Conservation (phyloP, 2,329 filamentous ascomycete species). For the Thielaviopsis musarum region DNA sequence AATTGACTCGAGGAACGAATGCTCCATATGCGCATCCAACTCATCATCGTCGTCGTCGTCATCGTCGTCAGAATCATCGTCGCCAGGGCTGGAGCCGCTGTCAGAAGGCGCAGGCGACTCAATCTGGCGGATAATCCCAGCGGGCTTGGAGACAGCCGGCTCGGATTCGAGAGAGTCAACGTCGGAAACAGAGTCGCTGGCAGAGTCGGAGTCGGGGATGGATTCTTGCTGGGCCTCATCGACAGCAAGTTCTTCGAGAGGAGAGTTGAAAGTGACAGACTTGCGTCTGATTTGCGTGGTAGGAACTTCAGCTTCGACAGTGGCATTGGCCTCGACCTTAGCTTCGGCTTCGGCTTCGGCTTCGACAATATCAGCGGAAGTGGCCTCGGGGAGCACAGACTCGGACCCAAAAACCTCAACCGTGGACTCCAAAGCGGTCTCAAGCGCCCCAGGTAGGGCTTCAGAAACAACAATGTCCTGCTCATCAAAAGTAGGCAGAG, state of each 20-base stretch:
- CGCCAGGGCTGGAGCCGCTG: not conserved
- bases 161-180: too few species aligned
- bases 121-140: not conserved
- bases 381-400: not conserved
- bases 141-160: not conserved
- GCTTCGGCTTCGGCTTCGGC: not conserved
- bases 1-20: not conserved
- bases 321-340: too few species aligned
- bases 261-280: not conserved
- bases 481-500: not conserved
- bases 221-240: not conserved
- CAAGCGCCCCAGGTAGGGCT: not conserved
- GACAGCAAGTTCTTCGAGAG: not conserved
- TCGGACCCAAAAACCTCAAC: conserved; percentile 22
- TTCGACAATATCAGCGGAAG: not conserved
- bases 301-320: not conserved
- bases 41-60: too few species aligned
- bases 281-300: too few species aligned
- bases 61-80: not conserved
- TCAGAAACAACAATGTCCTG: not conserved
- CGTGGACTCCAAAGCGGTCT: conserved; percentile 14
- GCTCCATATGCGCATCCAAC: too few species aligned
- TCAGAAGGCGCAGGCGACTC: not conserved
- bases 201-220: too few species aligned
- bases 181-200: too few species aligned